phyloP scores from a whole-genome alignment of 1,139 yeast genomes.

The Geotrichum reessii region DNA sequence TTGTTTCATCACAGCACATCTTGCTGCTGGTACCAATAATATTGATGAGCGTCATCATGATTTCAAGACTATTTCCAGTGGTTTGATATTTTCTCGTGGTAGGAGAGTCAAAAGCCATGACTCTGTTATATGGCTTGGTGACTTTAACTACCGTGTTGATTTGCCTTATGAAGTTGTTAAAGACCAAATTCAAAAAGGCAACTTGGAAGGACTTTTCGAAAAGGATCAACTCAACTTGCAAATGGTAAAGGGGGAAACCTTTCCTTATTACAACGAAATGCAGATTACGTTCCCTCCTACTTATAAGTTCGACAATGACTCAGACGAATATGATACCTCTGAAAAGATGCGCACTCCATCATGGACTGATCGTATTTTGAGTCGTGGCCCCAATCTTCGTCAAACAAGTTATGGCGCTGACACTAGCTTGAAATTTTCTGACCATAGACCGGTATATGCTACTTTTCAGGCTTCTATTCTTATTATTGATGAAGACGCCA shows the following conservation, averaged over 20 bases:
- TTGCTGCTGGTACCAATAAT: slow-evolving; percentile 89
- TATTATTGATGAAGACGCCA: slow-evolving; percentile 60
- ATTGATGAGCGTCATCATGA: slow-evolving; percentile 84
- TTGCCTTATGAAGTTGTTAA: slow-evolving; percentile 75
- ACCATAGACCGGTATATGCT: slow-evolving; percentile 90
- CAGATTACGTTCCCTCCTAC: slow-evolving; percentile 80
- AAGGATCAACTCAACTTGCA: slow-evolving; percentile 79
- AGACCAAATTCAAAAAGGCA: slow-evolving; percentile 45
- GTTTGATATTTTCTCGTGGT: slow-evolving; percentile 71
- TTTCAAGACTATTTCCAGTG: slow-evolving; percentile 71
- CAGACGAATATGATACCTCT: slow-evolving; percentile 75
- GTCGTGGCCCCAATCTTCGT: slow-evolving; percentile 48
- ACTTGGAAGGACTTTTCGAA: slow-evolving; percentile 50
- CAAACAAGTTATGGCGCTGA: slow-evolving; percentile 64
- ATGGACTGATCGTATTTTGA: slow-evolving; percentile 85
- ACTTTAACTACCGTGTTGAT: slow-evolving; percentile 80
- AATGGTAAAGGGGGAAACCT: slow-evolving; percentile 79
- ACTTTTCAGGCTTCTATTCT: slow-evolving; percentile 62
- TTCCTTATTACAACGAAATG: slow-evolving; percentile 79
- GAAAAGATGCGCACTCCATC: slow-evolving; percentile 93
- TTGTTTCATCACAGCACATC: slow-evolving; percentile 82
- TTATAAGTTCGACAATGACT: slow-evolving; percentile 88
- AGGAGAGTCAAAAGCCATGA: slow-evolving; percentile 72
- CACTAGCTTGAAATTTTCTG: slow-evolving; percentile 65
- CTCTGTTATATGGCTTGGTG: slow-evolving; percentile 89